Base-by-base conservation (phyloP, 257 asterid species). In the Ligustrum vulgare region DNA sequence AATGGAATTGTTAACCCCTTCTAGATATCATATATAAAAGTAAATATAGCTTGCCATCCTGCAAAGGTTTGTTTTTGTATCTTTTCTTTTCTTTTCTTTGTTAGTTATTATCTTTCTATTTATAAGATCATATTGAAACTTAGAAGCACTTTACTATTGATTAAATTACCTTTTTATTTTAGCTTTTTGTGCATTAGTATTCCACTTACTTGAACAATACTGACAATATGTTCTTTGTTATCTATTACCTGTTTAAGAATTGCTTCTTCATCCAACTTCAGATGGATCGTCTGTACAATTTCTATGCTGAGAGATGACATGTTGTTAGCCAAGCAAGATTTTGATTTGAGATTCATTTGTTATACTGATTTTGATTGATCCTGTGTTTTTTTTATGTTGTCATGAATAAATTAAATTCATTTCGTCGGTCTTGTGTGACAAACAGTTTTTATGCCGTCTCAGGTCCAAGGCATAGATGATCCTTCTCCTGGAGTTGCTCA, bases 401-500 rank as follows among this genome's bases (percentile, higher is more conserved):
- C 54, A 15, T 13, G 54, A 45, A 45, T 45, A 45, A 22, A n/a
- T 33, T 45, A 45, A 22, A n/a, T 33, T 33, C 49, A 67, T 67
- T 67, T 39, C 32, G 4, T 37, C 43, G 25, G 12, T 25, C 65
- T 77, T 63, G 15, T 18, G 62, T 33, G 36, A 65, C 72, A 41
- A 60, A 56, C 60, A 41, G 18, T 49, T 58, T 72, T 73, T 66
- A 65, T 75, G 71, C 71, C 68, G 15, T 66, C 74, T 75, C 86
- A 91, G 97, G 90, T 91, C 75, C 90, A 91, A 71, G 81, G 87
- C 71, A 51, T 94, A 58, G 54, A 43, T 43, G 81, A 81, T 68
- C 81, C 84, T 41, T 86, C 89, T 77, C 94, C 96, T 63, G 87
- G 79, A 69, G 95, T 83, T 75, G 62, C 90, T 69, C 79, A 91